Evolutionary conservation across 2,329 filamentous ascomycete species (phyloP).

Genomic region (Chalara sp.): DNA sequence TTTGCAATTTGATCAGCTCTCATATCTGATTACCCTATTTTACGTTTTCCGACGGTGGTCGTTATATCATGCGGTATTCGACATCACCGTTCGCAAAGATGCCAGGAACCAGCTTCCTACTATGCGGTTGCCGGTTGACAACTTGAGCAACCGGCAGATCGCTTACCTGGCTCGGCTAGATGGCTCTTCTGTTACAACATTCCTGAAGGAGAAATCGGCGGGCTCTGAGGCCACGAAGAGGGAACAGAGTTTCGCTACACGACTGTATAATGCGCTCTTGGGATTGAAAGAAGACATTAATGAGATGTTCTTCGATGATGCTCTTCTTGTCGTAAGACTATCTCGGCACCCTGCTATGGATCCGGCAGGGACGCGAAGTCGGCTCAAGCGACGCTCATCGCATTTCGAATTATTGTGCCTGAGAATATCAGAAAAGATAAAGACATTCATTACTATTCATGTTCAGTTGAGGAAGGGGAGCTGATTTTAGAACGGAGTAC

Average conservation of each 20-base stretch:
- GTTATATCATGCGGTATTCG: constrained; percentile 31
- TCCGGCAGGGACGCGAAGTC: constrained; percentile 14
- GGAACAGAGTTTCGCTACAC: constrained; percentile 38
- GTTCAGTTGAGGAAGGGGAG: too few relatives aligned
- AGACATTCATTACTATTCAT: too few relatives aligned
- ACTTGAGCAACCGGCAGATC: constrained; percentile 47
- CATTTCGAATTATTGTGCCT: constrained; percentile 52
- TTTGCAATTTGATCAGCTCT: too few relatives aligned
- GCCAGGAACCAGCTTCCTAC: constrained; percentile 56
- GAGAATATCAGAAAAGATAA: too few relatives aligned
- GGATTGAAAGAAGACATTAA: constrained; percentile 35
- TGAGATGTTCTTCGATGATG: constrained; percentile 39
- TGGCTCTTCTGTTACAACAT: constrained; percentile 37
- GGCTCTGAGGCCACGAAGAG: constrained; percentile 23
- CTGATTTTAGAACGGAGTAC: too few relatives aligned
- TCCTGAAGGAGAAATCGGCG: constrained; percentile 21
- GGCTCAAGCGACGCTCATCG: constrained; percentile 33
- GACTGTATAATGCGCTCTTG: constrained; percentile 37
- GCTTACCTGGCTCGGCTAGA: constrained; percentile 41
- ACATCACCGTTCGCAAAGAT: constrained; percentile 34
- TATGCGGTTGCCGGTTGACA: constrained; percentile 43
- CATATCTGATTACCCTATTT: too few relatives aligned
- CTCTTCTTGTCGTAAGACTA: constrained; percentile 36
- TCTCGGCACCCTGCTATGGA: constrained; percentile 35
- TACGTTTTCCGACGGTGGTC: constrained; percentile 30